These are phyloP conservation scores for Vigna unguiculata DNA, from an alignment of 306 rosid species.

Conservation along the genomic window DNA sequence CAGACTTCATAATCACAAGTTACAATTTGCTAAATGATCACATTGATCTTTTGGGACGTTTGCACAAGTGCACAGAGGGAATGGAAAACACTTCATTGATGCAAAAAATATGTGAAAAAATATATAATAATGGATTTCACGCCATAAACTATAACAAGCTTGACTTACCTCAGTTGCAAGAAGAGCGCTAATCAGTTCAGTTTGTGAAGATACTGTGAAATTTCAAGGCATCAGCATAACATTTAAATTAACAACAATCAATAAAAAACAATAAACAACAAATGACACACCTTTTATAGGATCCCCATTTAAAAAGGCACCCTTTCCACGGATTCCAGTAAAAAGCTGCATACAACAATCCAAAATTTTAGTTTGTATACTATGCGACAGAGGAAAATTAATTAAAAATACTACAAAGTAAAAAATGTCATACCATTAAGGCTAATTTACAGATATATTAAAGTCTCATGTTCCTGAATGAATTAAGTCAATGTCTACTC, in stretches of 20 bases:
- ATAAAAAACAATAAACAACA: conserved; percentile 33
- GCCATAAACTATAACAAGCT: conserved; percentile 33
- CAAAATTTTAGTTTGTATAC: conserved; percentile 39
- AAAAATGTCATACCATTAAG: conserved; percentile 19
- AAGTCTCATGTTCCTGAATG: conserved; percentile 10
- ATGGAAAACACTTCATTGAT: conserved; percentile 21
- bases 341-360: conserved; percentile 67
- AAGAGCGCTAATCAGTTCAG: conserved; percentile 79
- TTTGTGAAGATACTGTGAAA: conserved; percentile 81
- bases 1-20: conserved; percentile 7
- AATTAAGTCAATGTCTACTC: conserved; percentile 24
- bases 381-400: conserved; percentile 29
- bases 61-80: background rate
- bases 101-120: background rate
- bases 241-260: conserved; percentile 19
- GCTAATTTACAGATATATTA: conserved; percentile 30
- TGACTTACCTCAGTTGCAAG: conserved; percentile 89
- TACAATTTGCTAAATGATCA: conserved; percentile 31
- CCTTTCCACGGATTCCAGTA: conserved; percentile 80
- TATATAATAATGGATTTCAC: conserved; percentile 18
- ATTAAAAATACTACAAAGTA: background rate
- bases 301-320: conserved; percentile 84
- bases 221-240: conserved; percentile 43
- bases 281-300: conserved; percentile 75
- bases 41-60: conserved; percentile 4